Evolutionary conservation across 306 rosid species (phyloP).

Genomic region (Carpinus viminea): DNA sequence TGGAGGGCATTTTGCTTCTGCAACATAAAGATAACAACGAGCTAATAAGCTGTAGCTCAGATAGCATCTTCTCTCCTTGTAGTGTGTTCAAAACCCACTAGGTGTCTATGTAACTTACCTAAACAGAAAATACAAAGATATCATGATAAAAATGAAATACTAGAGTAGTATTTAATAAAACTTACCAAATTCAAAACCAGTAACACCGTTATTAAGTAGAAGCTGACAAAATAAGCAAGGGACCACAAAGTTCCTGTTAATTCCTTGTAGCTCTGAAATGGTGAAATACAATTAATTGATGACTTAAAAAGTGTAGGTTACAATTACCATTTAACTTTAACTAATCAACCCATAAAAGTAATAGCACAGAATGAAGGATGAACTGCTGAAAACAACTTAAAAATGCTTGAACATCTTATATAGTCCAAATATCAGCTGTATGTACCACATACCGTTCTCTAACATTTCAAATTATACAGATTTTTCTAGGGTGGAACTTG

Average conservation of each 20-base stretch:
- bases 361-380: conserved; percentile 2
- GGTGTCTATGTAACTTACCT: background rate
- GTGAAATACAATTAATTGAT: conserved; percentile 26
- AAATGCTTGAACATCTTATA: conserved; percentile 24
- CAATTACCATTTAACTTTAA: conserved; percentile 19
- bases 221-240: conserved; percentile 70
- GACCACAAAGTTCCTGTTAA: conserved; percentile 82
- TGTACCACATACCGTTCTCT: conserved; percentile 1
- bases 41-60: background rate
- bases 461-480: conserved; percentile 1
- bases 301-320: background rate
- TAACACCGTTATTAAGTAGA: conserved; percentile 78
- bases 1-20: background rate
- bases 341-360: background rate
- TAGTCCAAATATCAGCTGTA: conserved; percentile 10
- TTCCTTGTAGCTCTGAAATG: conserved; percentile 82
- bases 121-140: background rate
- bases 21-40: background rate
- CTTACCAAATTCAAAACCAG: conserved; percentile 92
- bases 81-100: background rate
- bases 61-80: background rate
- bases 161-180: conserved; percentile 19
- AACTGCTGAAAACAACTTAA: conserved; percentile 22
- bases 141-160: conserved; percentile 3
- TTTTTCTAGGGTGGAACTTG: background rate